Base-by-base conservation (phyloP, 106 monocot species). In the Phalaenopsis equestris region DNA sequence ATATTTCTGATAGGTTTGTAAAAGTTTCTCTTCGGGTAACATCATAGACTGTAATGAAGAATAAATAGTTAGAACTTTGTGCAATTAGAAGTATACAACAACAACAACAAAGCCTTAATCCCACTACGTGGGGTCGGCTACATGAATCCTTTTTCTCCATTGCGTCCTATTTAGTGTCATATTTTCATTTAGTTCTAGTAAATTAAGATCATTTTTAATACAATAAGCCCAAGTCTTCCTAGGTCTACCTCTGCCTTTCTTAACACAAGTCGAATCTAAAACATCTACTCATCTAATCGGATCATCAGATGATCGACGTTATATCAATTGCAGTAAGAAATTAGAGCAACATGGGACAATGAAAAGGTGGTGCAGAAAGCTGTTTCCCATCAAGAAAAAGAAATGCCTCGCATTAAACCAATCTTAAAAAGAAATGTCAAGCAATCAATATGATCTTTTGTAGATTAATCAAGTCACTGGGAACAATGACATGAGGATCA, bases 11-110 rank as follows among this genome's bases (percentile, higher is more conserved):
- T 76, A 96, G 75, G 80, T 96, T 93, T 81, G 93, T 90, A 81
- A 93, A 96, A 41, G 90, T 93, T 79, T 96, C 93, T 82, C 91
- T 70, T 57, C 86, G 77, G 75, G 96, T 93, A 8, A 96, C 96
- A 83, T 96, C 96, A 86, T 96, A 96, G 61, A 94, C 96, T 96
- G 82, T 23, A 87, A 81, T 4, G 24, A 76, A 55, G 55, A 24
- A 11, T 7, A 56, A 61, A 46, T 73, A 24, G 43, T 75, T 21
- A 57, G 37, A 2, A 67, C 36, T 56, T 41, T 21, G 19, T 30
- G 68, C 12, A 42, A 4, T 36, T 70, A 58, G 37, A 78, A 56
- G n/a, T 64, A 78, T 30, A n/a, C n/a, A n/a, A n/a, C n/a, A n/a
- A n/a, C n/a, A n/a, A n/a, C n/a, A n/a, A n/a, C n/a, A n/a, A n/a